Evolutionary conservation across 345 rosid species (phyloP), one percentile per base, ranked within the genome.

Genomic region (Brassica napus): DNA sequence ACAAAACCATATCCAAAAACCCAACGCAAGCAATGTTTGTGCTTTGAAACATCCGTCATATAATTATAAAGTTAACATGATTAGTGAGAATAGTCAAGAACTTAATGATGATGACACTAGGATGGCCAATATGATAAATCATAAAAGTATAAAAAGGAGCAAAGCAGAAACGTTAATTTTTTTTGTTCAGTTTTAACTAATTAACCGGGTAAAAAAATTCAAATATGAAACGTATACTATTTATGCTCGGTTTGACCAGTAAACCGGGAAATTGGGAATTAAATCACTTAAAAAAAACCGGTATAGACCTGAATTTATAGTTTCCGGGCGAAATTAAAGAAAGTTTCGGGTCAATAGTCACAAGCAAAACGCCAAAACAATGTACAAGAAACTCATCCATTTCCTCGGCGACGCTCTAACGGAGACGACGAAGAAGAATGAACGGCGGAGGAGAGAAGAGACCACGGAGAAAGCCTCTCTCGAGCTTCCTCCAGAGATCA

Each of bases 401-500:
- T 74, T 74, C 12, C 31, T 55, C 12, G 55, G 69, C 7, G 4
- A 61, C 16, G 64, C 37, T 7, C 11, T 54, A 52, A 52, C 55
- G 73, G 73, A 65, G 35, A 39, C 65, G 69, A 71, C 26, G 69
- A 81, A 58, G 35, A 80, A 57, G 35, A 80, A 57, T 47, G 72
- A 18, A 31, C 24, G 54, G 23, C 67, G 72, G 71, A 62, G 72
- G 71, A 62, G 79, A 63, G 76, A 73, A 8, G 60, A 47, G 54
- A 28, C 5, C 18, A 39, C 14, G 31, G 16, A 24, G 1, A 60
- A 62, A 60, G 16, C 35, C 65, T 34, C 31, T 0, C 16, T 52
- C 6, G 44, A 21, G 26, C 65, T 86, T 61, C 85, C 85, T 35
- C 78, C 79, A 26, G 88, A 86, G 77, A 80, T 83, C 75, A 61